Evolutionary conservation across 306 rosid genomes (phyloP), one percentile per base, ranked within the genome.

Genomic region (Prunus mira): DNA sequence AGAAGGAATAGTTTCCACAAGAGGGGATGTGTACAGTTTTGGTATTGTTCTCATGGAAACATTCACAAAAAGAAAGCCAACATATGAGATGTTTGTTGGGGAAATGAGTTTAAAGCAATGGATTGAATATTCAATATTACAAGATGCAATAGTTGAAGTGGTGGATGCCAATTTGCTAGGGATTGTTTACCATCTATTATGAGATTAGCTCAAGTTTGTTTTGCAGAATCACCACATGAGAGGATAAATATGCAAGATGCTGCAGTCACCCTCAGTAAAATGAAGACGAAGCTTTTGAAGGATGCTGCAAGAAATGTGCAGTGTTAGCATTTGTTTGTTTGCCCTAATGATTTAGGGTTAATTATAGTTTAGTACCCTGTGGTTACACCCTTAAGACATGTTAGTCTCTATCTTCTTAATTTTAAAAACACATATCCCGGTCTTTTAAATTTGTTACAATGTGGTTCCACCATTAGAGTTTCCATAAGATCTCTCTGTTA

Each of bases 21-120:
- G 55, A 74, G 83, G 83, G 4, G 79, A 80, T 61, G 83, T 74
- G 38, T 68, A 80, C 9, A 80, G 72, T 14, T 80, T 67, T 41
- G 83, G 79, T 5, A 74, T 80, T 49, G 2, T 80, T 3, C 2
- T 80, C 0, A 22, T 80, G 65, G 83, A 80, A 41, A 61, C 30
- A 5, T 80, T 67, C 24, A 80, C 79, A 67, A 68, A 17, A 13
- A 74, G 8, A 56, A 50, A 50, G 28, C 83, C 79, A 27, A 74
- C 83, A 10, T 41, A 67, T 74, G 75, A 68, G 2, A 80, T 74
- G 72, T 74, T 80, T 18, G 58, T 0, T 6, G 76, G 71, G 32
- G 76, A 68, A 18, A 46, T 60, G 79, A 74, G 28, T 20, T 2
- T 80, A 51, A 80, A 30, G 57, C 47, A 5, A 22, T 74, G 79